These are phyloP conservation scores for Diplotaxis tenuifolia DNA, from an alignment of 345 rosid species.

Conservation along the genomic window DNA sequence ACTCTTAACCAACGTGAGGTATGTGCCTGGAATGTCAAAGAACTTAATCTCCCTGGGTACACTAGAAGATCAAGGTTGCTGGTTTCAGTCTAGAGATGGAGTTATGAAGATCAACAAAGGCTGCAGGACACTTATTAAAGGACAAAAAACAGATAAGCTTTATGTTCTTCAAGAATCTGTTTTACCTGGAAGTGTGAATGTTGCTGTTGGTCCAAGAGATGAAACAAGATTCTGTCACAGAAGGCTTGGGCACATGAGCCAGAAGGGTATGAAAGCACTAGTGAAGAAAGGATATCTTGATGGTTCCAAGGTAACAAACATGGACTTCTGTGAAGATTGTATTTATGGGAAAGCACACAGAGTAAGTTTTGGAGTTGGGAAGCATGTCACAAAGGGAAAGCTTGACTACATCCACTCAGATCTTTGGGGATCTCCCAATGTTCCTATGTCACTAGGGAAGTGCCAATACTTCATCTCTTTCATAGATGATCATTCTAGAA, in stretches of 20 bases:
- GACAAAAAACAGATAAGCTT: background rate
- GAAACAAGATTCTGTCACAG: background rate
- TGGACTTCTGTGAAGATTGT: background rate
- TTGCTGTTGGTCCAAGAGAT: background rate
- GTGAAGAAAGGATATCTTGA: background rate
- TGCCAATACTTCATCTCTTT: background rate
- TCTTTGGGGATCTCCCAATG: background rate
- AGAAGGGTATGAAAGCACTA: background rate
- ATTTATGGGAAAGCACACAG: background rate
- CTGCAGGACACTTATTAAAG: background rate
- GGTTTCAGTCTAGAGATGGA: background rate
- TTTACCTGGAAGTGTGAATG: background rate
- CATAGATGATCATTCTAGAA: background rate
- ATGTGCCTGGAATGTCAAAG: background rate
- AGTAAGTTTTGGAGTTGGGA: too few species aligned
- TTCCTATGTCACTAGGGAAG: background rate
- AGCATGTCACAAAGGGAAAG: too few species aligned
- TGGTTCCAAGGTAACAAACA: background rate
- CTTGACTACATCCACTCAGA: background rate
- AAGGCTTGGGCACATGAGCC: background rate
- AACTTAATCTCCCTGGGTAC: background rate
- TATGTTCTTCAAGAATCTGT: background rate
- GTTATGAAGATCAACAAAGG: background rate
- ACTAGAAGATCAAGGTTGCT: too few species aligned
- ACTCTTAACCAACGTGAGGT: background rate